phyloP scores from a whole-genome alignment of 345 rosid genomes.

The Camelina hispida region DNA sequence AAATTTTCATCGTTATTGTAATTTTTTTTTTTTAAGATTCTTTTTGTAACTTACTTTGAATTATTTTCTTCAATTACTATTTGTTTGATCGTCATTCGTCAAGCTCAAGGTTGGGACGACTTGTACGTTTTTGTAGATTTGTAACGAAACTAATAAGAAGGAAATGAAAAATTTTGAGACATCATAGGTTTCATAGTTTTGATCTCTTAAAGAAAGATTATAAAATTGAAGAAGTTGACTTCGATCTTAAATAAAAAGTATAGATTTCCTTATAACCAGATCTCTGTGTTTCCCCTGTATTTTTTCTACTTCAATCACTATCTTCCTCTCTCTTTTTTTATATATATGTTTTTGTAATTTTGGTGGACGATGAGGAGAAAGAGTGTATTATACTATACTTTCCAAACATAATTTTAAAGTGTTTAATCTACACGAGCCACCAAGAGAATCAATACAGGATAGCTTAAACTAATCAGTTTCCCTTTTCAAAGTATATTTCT shows the following conservation, averaged over 20 bases:
- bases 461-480: conserved; percentile 12
- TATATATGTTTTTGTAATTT: background rate
- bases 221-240: conserved; percentile 28
- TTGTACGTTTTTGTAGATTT: conserved; percentile 20
- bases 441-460: conserved; percentile 2
- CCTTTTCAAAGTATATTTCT: background rate
- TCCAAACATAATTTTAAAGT: conserved; percentile 15
- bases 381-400: conserved; percentile 6
- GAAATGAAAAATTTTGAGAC: too few species aligned
- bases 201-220: background rate
- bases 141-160: conserved; percentile 4
- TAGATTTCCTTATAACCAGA: conserved; percentile 8
- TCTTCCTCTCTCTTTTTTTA: conserved; percentile 6
- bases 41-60: conserved; percentile 24
- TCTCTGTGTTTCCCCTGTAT: background rate
- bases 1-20: too few species aligned
- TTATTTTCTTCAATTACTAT: conserved; percentile 4
- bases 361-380: conserved; percentile 24
- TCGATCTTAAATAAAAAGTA: background rate
- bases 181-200: background rate
- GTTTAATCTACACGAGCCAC: conserved; percentile 30
- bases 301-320: conserved; percentile 33
- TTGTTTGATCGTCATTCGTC: background rate
- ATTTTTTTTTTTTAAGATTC: background rate
- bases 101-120: conserved; percentile 2